Evolutionary conservation across 2,329 filamentous ascomycete species (phyloP).

Genomic region (Thelonectria olida): DNA sequence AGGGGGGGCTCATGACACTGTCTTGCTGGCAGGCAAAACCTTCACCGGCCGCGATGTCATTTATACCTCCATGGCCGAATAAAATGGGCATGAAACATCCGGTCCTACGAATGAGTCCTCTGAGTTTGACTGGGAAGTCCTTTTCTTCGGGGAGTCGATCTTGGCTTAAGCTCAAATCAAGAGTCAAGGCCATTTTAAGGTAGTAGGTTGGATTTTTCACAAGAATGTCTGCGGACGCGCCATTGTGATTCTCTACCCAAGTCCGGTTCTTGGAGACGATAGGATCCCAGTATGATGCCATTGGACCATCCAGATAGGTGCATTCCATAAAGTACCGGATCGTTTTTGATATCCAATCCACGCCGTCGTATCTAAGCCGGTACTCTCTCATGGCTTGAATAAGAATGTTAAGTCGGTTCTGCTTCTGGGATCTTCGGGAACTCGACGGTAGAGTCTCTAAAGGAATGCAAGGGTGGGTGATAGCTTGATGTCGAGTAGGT

Average conservation of each 20-base stretch:
- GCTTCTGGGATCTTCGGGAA: background rate
- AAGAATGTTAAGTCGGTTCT: slow-evolving; percentile 28
- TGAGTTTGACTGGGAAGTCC: slow-evolving; percentile 24
- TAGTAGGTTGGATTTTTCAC: slow-evolving; percentile 29
- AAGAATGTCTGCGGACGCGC: too few species aligned
- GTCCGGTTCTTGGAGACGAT: background rate
- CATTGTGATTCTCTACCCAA: background rate
- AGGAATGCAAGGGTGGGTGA: too few species aligned
- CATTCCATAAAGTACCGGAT: slow-evolving; percentile 35
- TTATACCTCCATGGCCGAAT: too few species aligned
- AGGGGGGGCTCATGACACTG: too few species aligned
- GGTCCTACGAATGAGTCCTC: slow-evolving; percentile 10
- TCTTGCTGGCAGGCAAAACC: too few species aligned
- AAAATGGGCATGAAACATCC: slow-evolving; percentile 13
- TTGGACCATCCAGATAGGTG: slow-evolving; percentile 12
- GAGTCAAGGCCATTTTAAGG: slow-evolving; percentile 26
- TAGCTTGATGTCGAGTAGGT: slow-evolving; percentile 25
- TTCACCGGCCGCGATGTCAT: too few species aligned
- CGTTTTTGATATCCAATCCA: slow-evolving; percentile 32
- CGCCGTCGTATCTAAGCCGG: slow-evolving; percentile 31
- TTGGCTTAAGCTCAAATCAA: slow-evolving; percentile 29
- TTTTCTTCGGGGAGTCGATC: slow-evolving; percentile 27
- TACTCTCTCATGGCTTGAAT: slow-evolving; percentile 32
- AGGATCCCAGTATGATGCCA: background rate
- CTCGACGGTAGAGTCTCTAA: background rate